Percentiles rank a stretch among this genome's conserved stretches.
These are phyloP conservation scores for Dittrichia graveolens DNA, from an alignment of 129 eudicot species.

Conservation along the genomic window DNA sequence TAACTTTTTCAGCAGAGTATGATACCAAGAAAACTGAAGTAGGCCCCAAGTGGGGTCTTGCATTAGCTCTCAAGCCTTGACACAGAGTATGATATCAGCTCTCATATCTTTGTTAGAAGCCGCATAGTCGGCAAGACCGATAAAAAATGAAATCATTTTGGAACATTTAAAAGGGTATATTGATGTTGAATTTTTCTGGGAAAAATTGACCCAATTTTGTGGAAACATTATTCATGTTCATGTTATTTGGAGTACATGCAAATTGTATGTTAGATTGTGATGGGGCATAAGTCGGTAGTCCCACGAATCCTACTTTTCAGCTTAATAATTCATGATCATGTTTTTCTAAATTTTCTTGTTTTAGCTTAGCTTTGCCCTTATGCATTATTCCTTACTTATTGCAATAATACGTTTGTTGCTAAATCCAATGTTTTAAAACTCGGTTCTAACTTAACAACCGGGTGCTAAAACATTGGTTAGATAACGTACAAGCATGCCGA, in stretches of 20 bases:
- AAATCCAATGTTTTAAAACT: too few species aligned
- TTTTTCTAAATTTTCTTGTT: neutral
- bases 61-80: constrained; percentile 78
- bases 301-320: constrained; percentile 30
- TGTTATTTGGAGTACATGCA: constrained; percentile 30
- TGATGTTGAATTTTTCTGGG: constrained; percentile 33
- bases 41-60: constrained; percentile 68
- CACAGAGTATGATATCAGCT: neutral
- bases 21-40: constrained; percentile 62
- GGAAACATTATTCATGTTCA: constrained; percentile 35
- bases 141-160: constrained; percentile 19
- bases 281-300: constrained; percentile 24
- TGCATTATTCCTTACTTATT: too few species aligned
- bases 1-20: constrained; percentile 74
- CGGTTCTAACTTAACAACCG: too few species aligned
- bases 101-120: constrained; percentile 29
- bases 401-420: too few species aligned
- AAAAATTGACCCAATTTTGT: constrained; percentile 42
- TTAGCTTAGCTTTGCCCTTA: too few species aligned
- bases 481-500: too few species aligned
- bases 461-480: too few species aligned
- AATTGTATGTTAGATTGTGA: constrained; percentile 37
- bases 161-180: constrained; percentile 28
- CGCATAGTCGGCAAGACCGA: constrained; percentile 32
- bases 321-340: constrained; percentile 41